phyloP scores from a whole-genome alignment of 176 grass and related monocot genomes.

The Rhipidocladum racemiflorum region DNA sequence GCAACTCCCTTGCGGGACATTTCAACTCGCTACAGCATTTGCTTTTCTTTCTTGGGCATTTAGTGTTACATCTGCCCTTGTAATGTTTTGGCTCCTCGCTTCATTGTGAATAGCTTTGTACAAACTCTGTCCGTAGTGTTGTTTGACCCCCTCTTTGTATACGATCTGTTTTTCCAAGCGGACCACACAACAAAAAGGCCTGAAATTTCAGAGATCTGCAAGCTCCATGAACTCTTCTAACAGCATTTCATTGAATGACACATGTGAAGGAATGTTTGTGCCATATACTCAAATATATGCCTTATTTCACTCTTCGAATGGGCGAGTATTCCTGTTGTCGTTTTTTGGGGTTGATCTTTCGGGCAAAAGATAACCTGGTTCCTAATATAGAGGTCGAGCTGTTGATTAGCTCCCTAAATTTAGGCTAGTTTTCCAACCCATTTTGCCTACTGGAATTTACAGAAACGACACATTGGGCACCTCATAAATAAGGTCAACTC shows the following conservation, averaged over 20 bases:
- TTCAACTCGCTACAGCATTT: slow-evolving; percentile 64
- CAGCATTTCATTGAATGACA: neutral
- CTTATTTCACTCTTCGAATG: neutral
- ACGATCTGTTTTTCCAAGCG: neutral
- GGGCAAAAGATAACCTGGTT: neutral
- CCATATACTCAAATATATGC: neutral
- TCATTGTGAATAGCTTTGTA: slow-evolving; percentile 55
- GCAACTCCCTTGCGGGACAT: slow-evolving; percentile 60
- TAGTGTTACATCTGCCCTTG: slow-evolving; percentile 57
- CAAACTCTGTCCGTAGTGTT: slow-evolving; percentile 31
- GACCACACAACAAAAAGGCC: neutral
- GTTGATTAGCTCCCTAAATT: neutral
- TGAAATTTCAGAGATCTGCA: neutral
- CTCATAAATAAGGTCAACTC: neutral
- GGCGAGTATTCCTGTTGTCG: neutral
- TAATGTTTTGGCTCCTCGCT: slow-evolving; percentile 83
- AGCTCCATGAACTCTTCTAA: neutral
- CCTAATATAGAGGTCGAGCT: neutral
- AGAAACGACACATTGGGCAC: neutral
- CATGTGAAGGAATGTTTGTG: neutral
- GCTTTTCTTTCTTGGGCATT: slow-evolving; percentile 77
- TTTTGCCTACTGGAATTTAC: neutral
- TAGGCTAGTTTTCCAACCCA: neutral
- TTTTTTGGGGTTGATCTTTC: neutral
- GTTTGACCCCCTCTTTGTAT: slow-evolving; percentile 28